Evolutionary conservation across 139 green algal genomes (phyloP).

Genomic region (Nannochloris sp.): DNA sequence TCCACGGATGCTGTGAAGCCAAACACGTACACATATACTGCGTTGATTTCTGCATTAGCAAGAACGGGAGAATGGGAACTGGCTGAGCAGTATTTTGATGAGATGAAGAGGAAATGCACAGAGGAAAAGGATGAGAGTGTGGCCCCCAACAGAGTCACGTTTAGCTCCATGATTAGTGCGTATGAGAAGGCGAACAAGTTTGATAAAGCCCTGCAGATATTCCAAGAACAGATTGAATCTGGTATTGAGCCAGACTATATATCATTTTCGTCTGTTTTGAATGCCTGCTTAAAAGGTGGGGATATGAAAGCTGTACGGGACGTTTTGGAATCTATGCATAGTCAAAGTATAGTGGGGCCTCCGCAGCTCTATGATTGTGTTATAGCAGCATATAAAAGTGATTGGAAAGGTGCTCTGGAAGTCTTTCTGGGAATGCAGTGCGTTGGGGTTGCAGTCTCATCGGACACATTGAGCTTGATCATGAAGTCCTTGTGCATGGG

Average conservation of each 20-base stretch:
- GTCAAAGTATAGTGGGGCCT: conserved; percentile 8
- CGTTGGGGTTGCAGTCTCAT: conserved; percentile 9
- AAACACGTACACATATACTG: conserved; percentile 32
- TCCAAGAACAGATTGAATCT: conserved; percentile 34
- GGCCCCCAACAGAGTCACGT: conserved; percentile 46
- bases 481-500: background rate
- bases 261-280: conserved; percentile 30
- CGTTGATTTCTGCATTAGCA: conserved; percentile 25
- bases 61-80: conserved; percentile 28
- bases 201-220: conserved; percentile 30
- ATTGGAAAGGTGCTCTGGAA: conserved; percentile 32
- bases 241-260: conserved; percentile 40
- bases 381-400: conserved; percentile 15
- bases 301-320: conserved; percentile 14
- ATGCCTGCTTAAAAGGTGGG: conserved; percentile 33
- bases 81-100: conserved; percentile 35
- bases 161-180: conserved; percentile 36
- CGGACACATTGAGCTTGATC: conserved; percentile 5
- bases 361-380: conserved; percentile 29
- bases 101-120: conserved; percentile 17
- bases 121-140: conserved; percentile 10
- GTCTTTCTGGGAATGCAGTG: conserved; percentile 42
- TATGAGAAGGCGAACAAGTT: conserved; percentile 34
- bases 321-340: conserved; percentile 35
- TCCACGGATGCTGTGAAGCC: conserved; percentile 4